phyloP scores from a whole-genome alignment of 208 protist genomes.

The Angomonas deanei region DNA sequence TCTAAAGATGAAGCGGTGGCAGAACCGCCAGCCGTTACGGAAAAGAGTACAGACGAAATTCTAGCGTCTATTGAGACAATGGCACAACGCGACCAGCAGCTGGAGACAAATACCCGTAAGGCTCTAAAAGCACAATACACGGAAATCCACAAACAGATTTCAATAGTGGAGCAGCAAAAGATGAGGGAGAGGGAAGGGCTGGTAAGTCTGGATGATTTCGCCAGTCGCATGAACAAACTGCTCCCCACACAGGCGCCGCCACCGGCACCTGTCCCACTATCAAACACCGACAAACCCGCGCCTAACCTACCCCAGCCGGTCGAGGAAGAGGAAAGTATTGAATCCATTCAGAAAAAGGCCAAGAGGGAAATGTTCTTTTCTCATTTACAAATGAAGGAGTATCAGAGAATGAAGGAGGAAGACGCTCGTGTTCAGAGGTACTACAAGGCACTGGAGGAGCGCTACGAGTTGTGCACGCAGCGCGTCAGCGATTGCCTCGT shows the following conservation, averaged over 20 bases:
- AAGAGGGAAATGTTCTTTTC: conserved; percentile 25
- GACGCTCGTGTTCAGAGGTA: conserved; percentile 29
- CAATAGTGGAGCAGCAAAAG: not conserved
- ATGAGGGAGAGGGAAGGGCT: conserved; percentile 18
- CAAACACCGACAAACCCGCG: not conserved
- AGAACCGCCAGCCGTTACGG: too few relatives aligned
- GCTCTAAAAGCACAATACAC: conserved; percentile 2
- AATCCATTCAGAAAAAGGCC: conserved; percentile 23
- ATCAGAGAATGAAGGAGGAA: conserved; percentile 35
- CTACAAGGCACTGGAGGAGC: conserved; percentile 17
- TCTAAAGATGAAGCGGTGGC: not conserved
- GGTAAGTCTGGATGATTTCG: conserved; percentile 44
- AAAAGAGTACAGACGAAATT: not conserved
- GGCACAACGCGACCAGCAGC: conserved; percentile 20
- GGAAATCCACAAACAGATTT: not conserved
- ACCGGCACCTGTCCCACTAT: conserved; percentile 1
- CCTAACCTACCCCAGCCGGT: not conserved
- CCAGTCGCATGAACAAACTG: conserved; percentile 37
- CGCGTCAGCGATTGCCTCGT: conserved; percentile 10
- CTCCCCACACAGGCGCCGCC: conserved; percentile 17
- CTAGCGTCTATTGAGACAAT: conserved; percentile 9
- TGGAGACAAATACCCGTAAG: conserved; percentile 14
- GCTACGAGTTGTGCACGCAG: conserved; percentile 12
- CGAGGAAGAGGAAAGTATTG: conserved; percentile 2
- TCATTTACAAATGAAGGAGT: conserved; percentile 22